These are phyloP conservation scores for Malus hybrid DNA, from an alignment of 331 rosid genomes.

Conservation along the genomic window DNA sequence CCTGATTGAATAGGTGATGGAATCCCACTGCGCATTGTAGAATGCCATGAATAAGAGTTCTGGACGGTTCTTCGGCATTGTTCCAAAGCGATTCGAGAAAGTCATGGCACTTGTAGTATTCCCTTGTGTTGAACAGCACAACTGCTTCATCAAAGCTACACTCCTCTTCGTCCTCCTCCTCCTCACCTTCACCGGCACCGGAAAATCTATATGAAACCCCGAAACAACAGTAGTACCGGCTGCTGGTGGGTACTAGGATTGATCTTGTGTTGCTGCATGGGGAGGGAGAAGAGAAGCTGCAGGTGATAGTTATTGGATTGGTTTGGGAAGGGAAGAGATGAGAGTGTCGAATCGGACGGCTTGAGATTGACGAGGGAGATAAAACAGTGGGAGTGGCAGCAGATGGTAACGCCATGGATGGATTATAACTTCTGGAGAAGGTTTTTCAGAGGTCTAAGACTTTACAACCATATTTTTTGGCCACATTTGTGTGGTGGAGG, in stretches of 20 bases:
- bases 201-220: conserved; percentile 34
- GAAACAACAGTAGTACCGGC: background rate
- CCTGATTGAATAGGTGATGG: conserved; percentile 76
- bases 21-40: conserved; percentile 80
- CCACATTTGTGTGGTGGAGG: conserved; percentile 2
- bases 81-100: conserved; percentile 66
- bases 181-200: conserved; percentile 16
- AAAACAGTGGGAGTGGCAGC: background rate
- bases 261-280: background rate
- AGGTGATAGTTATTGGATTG: background rate
- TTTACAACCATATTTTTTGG: background rate
- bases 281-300: background rate
- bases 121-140: conserved; percentile 50
- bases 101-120: conserved; percentile 76
- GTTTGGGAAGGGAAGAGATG: background rate
- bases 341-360: background rate
- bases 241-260: background rate
- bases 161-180: conserved; percentile 22
- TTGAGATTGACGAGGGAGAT: background rate
- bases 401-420: conserved; percentile 8
- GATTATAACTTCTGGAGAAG: background rate
- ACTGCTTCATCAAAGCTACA: conserved; percentile 63
- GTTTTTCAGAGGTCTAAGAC: background rate
- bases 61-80: conserved; percentile 59
- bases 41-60: conserved; percentile 73